phyloP scores from a whole-genome alignment of 2,329 filamentous ascomycete species.

The Alternaria hordeiaustralica region DNA sequence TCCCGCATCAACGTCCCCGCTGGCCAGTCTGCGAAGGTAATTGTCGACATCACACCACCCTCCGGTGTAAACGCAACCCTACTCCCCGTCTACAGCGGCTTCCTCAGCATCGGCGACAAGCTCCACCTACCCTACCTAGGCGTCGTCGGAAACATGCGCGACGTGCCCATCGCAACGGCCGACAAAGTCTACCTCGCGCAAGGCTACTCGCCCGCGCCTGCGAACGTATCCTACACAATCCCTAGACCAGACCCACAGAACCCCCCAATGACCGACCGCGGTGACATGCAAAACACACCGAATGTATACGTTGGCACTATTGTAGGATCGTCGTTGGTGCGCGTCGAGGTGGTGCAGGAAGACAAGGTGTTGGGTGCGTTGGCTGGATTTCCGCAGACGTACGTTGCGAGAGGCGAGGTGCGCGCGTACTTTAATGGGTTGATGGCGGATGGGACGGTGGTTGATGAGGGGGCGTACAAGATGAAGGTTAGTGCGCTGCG shows the following conservation, averaged over 20 bases:
- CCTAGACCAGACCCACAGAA: constrained; percentile 17
- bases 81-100: constrained; percentile 33
- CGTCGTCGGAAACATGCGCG: constrained; percentile 25
- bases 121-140: constrained; percentile 29
- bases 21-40: neutral
- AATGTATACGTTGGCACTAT: neutral
- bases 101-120: constrained; percentile 14
- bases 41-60: neutral
- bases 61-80: constrained; percentile 14
- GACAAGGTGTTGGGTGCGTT: constrained; percentile 5
- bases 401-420: constrained; percentile 3
- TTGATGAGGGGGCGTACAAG: constrained; percentile 21
- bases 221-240: constrained; percentile 15
- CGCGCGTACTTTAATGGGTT: constrained; percentile 20
- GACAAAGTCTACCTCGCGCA: constrained; percentile 15
- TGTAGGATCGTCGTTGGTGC: constrained; percentile 4
- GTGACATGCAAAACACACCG: neutral
- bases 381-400: constrained; percentile 12
- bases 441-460: constrained; percentile 18
- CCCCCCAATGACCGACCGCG: constrained; percentile 3
- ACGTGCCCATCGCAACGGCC: constrained; percentile 3
- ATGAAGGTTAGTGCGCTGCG: constrained; percentile 19
- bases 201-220: constrained; percentile 8
- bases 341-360: constrained; percentile 12
- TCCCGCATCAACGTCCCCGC: constrained; percentile 28